phyloP scores from a whole-genome alignment of 1,139 yeast species.

The Suhomyces chickasaworum region DNA sequence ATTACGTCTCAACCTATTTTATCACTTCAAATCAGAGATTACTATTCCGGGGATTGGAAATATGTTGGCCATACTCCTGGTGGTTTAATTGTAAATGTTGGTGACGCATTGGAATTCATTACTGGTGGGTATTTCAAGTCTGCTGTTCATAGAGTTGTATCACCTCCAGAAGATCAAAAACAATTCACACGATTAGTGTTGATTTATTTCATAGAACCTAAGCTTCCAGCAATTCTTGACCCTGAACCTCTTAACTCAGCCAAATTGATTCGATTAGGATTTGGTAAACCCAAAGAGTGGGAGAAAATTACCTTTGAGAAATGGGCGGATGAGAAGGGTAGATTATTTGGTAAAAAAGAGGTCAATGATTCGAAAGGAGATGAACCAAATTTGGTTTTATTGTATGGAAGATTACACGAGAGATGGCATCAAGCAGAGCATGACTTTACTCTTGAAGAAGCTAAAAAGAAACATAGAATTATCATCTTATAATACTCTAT shows the following conservation, averaged over 20 bases:
- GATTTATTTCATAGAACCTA: slow-evolving; percentile 30
- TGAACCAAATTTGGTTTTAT: slow-evolving; percentile 21
- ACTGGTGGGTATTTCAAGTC: slow-evolving; percentile 35
- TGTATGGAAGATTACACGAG: slow-evolving; percentile 23
- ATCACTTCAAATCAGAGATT: slow-evolving; percentile 31
- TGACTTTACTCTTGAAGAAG: slow-evolving; percentile 22
- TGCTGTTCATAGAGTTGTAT: slow-evolving; percentile 31
- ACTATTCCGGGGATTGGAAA: slow-evolving; percentile 29
- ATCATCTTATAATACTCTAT: slow-evolving; percentile 16
- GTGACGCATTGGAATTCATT: slow-evolving; percentile 33
- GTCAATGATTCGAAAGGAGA: slow-evolving; percentile 21
- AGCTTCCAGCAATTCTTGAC: slow-evolving; percentile 19
- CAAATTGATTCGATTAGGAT: slow-evolving; percentile 16
- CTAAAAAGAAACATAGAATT: slow-evolving; percentile 19
- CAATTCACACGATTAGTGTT: slow-evolving; percentile 26
- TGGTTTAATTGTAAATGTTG: slow-evolving; percentile 30
- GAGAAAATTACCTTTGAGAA: slow-evolving; percentile 20
- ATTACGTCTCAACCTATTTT: slow-evolving; percentile 35
- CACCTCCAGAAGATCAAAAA: slow-evolving; percentile 33
- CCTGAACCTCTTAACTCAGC: slow-evolving; percentile 21
- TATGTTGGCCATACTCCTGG: slow-evolving; percentile 31
- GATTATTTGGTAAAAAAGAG: slow-evolving; percentile 19
- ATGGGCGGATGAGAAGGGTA: slow-evolving; percentile 23
- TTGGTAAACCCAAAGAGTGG: slow-evolving; percentile 20
- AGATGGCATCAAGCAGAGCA: slow-evolving; percentile 25